Evolutionary conservation across 2,329 filamentous ascomycete genomes (phyloP).

Genomic region (Gremmenia infestans): DNA sequence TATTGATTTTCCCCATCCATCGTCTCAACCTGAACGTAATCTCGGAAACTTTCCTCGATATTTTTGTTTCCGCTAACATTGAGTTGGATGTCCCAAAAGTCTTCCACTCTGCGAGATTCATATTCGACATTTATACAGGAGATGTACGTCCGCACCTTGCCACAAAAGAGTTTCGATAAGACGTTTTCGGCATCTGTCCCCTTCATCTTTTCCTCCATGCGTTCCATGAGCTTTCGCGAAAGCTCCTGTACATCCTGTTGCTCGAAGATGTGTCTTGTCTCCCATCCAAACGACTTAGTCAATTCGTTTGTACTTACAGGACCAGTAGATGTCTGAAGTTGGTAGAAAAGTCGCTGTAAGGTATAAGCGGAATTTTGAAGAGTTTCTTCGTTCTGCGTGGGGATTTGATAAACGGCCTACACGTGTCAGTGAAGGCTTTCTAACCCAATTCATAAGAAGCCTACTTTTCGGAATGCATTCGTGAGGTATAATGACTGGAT

Average conservation of each 20-base stretch:
- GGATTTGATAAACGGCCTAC: slow-evolving; percentile 93
- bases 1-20: slow-evolving; percentile 99
- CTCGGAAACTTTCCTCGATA: slow-evolving; percentile 87
- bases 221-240: slow-evolving; percentile 94
- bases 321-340: slow-evolving; percentile 77
- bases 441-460: slow-evolving; percentile 6
- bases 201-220: slow-evolving; percentile 97
- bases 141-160: slow-evolving; percentile 98
- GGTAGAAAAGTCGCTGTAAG: slow-evolving; percentile 89
- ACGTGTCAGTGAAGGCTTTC: slow-evolving; percentile 9
- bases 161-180: slow-evolving; percentile 85
- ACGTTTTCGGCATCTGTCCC: slow-evolving; percentile 87
- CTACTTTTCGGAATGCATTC: slow-evolving; percentile 87
- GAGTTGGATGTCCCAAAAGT: slow-evolving; percentile 98
- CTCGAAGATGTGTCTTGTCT: slow-evolving; percentile 95
- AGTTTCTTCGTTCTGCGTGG: slow-evolving; percentile 78
- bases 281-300: slow-evolving; percentile 96
- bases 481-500: slow-evolving; percentile 82
- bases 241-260: slow-evolving; percentile 98
- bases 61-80: slow-evolving; percentile 94
- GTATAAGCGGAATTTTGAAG: slow-evolving; percentile 88
- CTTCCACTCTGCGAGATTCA: slow-evolving; percentile 90
- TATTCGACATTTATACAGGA: slow-evolving; percentile 98
- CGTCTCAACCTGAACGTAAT: slow-evolving; percentile 95
- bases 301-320: slow-evolving; percentile 90